A percentile compares a stretch with the other conserved stretches of the same genome.
phyloP scores from a whole-genome alignment of 768 basidiomycete genomes.

The Wakefieldia striispora region DNA sequence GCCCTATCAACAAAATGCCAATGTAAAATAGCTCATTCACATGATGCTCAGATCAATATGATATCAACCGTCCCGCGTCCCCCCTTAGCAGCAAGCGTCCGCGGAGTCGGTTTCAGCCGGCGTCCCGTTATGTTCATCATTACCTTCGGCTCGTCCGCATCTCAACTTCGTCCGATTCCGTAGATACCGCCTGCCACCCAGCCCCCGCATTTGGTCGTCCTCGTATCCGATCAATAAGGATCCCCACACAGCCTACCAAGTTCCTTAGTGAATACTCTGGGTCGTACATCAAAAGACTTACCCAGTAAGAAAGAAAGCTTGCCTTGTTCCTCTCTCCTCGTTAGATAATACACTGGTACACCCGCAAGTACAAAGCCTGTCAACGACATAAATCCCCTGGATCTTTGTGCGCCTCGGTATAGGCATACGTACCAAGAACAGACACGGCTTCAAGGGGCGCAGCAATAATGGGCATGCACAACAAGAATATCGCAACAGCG shows the following conservation, averaged over 20 bases:
- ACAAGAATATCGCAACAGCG: slow-evolving; percentile 55
- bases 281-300: slow-evolving; percentile 28
- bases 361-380: slow-evolving; percentile 77
- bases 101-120: too few relatives aligned
- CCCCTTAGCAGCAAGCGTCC: neutral
- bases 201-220: slow-evolving; percentile 53
- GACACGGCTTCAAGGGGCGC: slow-evolving; percentile 87
- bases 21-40: too few relatives aligned
- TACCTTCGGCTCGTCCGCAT: slow-evolving; percentile 31
- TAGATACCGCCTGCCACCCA: slow-evolving; percentile 80
- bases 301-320: slow-evolving; percentile 31
- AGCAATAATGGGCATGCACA: slow-evolving; percentile 93
- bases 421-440: slow-evolving; percentile 64
- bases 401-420: neutral
- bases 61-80: neutral
- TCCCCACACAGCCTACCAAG: slow-evolving; percentile 39
- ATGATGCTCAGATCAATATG: too few relatives aligned
- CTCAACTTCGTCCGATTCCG: slow-evolving; percentile 66
- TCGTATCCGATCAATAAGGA: slow-evolving; percentile 45
- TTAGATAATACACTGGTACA: slow-evolving; percentile 80
- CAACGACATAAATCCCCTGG: neutral
- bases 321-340: slow-evolving; percentile 50
- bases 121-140: too few relatives aligned
- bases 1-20: too few relatives aligned
- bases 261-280: slow-evolving; percentile 1